Conservation (phyloP, 768 basidiomycete species). For the Leccinum fibrillosum region DNA sequence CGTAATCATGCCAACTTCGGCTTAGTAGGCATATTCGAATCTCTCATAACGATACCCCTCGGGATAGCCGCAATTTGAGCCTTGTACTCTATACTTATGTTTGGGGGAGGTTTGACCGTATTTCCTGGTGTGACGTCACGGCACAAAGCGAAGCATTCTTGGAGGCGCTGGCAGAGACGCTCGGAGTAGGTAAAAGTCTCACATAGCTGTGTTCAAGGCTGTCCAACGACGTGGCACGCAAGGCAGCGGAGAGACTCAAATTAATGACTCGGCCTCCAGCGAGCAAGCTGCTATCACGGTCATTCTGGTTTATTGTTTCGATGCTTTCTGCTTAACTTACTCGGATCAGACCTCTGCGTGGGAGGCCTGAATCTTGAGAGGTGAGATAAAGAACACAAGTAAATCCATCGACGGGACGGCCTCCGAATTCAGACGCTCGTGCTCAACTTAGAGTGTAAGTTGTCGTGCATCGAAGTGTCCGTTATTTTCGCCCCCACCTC, state of each 20-base stretch:
- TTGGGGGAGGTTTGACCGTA: background rate
- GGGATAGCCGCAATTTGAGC: background rate
- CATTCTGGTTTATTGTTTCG: background rate
- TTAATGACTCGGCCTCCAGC: background rate
- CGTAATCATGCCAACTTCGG: background rate
- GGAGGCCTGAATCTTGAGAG: background rate
- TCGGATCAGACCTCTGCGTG: background rate
- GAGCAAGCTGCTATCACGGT: background rate
- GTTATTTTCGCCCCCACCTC: constrained; percentile 23
- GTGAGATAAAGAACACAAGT: constrained; percentile 1
- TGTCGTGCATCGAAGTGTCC: constrained; percentile 8
- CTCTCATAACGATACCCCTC: background rate
- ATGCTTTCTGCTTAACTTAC: background rate
- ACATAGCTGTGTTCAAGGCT: background rate
- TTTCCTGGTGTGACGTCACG: background rate
- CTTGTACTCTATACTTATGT: background rate
- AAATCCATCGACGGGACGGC: background rate
- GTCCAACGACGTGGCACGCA: background rate
- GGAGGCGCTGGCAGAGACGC: background rate
- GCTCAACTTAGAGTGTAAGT: background rate
- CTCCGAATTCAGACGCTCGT: background rate
- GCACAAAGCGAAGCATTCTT: background rate
- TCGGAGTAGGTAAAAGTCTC: background rate
- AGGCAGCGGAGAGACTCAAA: background rate
- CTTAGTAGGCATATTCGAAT: background rate